Percentiles rank a stretch among this genome's conserved stretches.
Conservation (phyloP, 208 protist genomes). For the Crithidia bombi region DNA sequence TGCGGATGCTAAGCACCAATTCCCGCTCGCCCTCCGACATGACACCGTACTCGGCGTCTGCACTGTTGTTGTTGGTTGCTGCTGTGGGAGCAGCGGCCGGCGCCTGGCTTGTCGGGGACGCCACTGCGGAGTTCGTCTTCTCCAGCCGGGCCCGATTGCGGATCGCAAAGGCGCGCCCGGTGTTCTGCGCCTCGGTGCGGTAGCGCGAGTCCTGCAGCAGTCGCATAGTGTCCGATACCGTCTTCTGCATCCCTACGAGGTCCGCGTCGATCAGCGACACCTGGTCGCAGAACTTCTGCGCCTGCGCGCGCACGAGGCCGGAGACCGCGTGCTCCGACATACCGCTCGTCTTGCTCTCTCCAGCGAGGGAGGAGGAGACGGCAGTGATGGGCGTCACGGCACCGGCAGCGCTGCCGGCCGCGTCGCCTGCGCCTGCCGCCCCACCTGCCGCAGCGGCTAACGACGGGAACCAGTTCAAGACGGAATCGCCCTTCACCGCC, state of each 20-base stretch:
- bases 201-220: constrained; percentile 79
- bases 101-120: constrained; percentile 21
- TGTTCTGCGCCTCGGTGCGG: constrained; percentile 73
- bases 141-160: constrained; percentile 78
- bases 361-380: constrained; percentile 82
- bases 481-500: constrained; percentile 33
- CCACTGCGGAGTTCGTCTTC: constrained; percentile 27
- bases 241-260: constrained; percentile 76
- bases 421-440: constrained; percentile 9
- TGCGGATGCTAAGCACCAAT: constrained; percentile 68
- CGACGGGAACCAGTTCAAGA: constrained; percentile 76
- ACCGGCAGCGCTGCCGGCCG: constrained; percentile 23
- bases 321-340: constrained; percentile 72
- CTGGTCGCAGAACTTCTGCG: constrained; percentile 79
- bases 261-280: constrained; percentile 65
- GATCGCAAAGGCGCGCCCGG: constrained; percentile 75
- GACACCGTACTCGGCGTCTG: constrained; percentile 42
- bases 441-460: constrained; percentile 16
- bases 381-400: constrained; percentile 57
- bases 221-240: constrained; percentile 69
- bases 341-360: constrained; percentile 68
- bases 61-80: not conserved
- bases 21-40: constrained; percentile 65
- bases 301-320: constrained; percentile 66
- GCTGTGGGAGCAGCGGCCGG: constrained; percentile 3